Percentiles rank a stretch among this genome's conserved stretches.
Evolutionary conservation across 2,329 filamentous ascomycete genomes (phyloP).

Genomic region (Bipolaris victoriae): DNA sequence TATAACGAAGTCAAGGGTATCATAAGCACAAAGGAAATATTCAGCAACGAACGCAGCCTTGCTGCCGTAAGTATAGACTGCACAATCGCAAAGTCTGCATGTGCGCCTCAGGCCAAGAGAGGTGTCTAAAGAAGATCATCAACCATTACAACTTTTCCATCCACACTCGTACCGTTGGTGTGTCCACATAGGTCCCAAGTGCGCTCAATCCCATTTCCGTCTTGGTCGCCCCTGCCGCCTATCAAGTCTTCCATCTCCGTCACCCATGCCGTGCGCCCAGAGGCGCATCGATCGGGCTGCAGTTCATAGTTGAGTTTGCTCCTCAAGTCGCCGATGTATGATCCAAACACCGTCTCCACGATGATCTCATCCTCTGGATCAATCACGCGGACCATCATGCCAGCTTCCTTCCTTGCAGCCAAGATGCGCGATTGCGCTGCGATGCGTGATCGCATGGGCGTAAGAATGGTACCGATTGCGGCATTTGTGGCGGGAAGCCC

Average conservation of each 20-base stretch:
- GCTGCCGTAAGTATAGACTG: too few relatives aligned
- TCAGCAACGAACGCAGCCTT: too few relatives aligned
- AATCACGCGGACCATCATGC: conserved; percentile 64
- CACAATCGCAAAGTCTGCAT: neutral
- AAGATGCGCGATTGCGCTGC: conserved; percentile 71
- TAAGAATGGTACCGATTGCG: conserved; percentile 24
- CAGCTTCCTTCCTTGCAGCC: conserved; percentile 59
- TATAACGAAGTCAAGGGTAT: neutral
- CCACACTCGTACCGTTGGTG: conserved; percentile 14
- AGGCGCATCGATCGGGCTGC: conserved; percentile 55
- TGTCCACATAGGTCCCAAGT: conserved; percentile 28
- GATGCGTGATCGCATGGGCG: conserved; percentile 63
- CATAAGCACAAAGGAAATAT: neutral
- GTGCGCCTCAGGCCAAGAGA: neutral
- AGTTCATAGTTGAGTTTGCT: conserved; percentile 68
- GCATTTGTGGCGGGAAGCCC: conserved; percentile 9
- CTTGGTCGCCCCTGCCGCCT: conserved; percentile 19
- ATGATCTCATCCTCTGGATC: conserved; percentile 56
- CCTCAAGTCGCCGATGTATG: conserved; percentile 66
- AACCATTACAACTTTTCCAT: conserved; percentile 15
- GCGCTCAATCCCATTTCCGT: neutral
- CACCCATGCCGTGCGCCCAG: conserved; percentile 33
- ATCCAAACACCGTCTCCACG: conserved; percentile 63
- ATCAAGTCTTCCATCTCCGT: conserved; percentile 33
- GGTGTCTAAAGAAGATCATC: conserved; percentile 27